Base-by-base conservation (phyloP, 1,139 yeast genomes). In the Candida glucosophila region DNA sequence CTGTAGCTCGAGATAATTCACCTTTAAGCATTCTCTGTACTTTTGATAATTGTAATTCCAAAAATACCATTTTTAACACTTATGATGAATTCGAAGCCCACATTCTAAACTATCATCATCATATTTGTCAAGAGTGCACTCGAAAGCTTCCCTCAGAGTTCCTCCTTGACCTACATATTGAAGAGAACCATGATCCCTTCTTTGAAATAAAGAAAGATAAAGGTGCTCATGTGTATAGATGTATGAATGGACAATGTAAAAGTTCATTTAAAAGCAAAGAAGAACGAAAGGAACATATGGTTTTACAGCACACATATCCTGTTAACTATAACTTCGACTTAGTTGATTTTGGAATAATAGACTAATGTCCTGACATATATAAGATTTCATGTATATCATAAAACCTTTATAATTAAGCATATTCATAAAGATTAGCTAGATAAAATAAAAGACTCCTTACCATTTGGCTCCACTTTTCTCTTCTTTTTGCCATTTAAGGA, bases 161-260 rank as follows among this genome's bases (percentile, higher is more conserved):
- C 15, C 37, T 62, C 6, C 43, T 73, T 15, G 54, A 58, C 4
- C 36, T 72, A 12, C 81, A 74, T 37, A 55, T 71, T 4, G 58
- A 59, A 17, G 80, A 73, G 34, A 51, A 52, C 27, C 80, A 74
- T 37, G 66, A 71, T 38, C 73, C 77, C 3, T 58, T 73, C 24
- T 40, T 48, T n/a, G 41, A 38, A 14, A 49, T 60, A 2, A 39
- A 42, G 22, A 41, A 44, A 25, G 67, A 63, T 21, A 40, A 43
- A 12, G 73, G 71, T 1, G 58, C 50, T 7, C 52, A 50, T 17
- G 54, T 58, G 3, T 67, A 49, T 30, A 44, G 42, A 21, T 73
- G 79, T 34, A 58, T 66, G 25, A 55, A 25, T 6, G 12, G 32
- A 33, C 46, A 39, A 4, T 73, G 78, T 38, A 15, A 31, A 3